phyloP scores from a whole-genome alignment of 192 early-diverging fungal genomes.

The Chytriomyces hyalinus region DNA sequence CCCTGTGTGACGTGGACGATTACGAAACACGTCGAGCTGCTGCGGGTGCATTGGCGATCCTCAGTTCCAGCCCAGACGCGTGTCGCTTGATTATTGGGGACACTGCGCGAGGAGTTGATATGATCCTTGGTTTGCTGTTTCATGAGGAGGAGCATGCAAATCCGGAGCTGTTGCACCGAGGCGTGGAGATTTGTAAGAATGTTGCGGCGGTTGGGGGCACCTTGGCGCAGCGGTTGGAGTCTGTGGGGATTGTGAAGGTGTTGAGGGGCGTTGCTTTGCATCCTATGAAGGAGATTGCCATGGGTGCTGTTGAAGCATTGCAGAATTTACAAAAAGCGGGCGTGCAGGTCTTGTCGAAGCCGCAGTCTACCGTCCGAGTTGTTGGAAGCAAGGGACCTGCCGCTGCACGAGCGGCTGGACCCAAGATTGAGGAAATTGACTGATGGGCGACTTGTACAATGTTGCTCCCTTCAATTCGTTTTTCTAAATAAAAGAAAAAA shows the following conservation, averaged over 20 bases:
- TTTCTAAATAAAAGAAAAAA: too few relatives aligned
- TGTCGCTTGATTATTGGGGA: constrained; percentile 64
- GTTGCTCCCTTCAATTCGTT: too few relatives aligned
- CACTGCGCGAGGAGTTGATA: constrained; percentile 50
- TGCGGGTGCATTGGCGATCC: constrained; percentile 82
- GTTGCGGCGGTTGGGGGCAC: constrained; percentile 57
- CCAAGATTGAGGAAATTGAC: constrained; percentile 1
- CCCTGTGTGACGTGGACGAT: constrained; percentile 88
- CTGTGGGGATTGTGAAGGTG: constrained; percentile 49
- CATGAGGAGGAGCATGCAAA: constrained; percentile 44
- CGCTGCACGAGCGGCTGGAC: background rate
- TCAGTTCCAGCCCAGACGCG: constrained; percentile 61
- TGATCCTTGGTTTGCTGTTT: constrained; percentile 61
- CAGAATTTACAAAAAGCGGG: constrained; percentile 1
- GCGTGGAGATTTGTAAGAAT: constrained; percentile 74
- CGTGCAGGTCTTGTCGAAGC: constrained; percentile 16
- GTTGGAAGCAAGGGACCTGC: background rate
- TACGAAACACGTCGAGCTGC: constrained; percentile 81
- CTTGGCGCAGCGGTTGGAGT: constrained; percentile 52
- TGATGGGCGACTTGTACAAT: background rate
- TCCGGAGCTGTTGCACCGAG: constrained; percentile 73
- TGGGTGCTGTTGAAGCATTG: constrained; percentile 63
- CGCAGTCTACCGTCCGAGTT: background rate
- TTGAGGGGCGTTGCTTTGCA: constrained; percentile 57
- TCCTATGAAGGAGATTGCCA: constrained; percentile 54